Conservation (phyloP, 2,329 filamentous ascomycete genomes). For the Aspergillus sojae region DNA sequence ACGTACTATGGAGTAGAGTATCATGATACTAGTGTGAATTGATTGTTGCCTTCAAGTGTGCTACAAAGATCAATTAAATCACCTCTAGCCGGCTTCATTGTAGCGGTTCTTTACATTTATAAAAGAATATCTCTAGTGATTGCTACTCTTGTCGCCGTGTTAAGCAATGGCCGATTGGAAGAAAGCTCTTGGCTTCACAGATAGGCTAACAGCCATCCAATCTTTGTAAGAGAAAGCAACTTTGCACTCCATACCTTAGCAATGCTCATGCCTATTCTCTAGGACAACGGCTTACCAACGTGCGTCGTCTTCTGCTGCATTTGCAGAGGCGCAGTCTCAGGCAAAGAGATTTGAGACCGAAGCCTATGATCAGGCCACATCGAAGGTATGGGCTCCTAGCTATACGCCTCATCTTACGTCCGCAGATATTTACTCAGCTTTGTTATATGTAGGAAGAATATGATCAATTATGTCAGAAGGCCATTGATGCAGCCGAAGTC, state of each 20-base stretch:
- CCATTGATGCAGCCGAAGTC: conserved; percentile 37
- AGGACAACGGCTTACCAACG: conserved; percentile 55
- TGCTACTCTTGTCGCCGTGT: neutral
- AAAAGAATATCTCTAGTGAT: neutral
- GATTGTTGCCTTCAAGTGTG: neutral
- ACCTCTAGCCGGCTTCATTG: neutral
- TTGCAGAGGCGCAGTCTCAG: conserved; percentile 54
- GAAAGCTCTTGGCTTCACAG: conserved; percentile 56
- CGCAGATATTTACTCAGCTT: conserved; percentile 3
- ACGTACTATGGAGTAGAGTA: neutral
- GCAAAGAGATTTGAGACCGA: conserved; percentile 66
- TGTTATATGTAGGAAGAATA: conserved; percentile 57
- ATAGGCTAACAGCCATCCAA: conserved; percentile 66
- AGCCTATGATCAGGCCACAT: conserved; percentile 40
- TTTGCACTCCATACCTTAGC: neutral
- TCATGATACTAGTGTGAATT: neutral
- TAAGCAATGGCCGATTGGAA: conserved; percentile 49
- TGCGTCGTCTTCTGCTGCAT: conserved; percentile 47
- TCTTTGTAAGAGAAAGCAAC: conserved; percentile 55
- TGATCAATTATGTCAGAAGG: conserved; percentile 45
- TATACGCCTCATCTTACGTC: neutral
- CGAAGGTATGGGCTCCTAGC: conserved; percentile 35
- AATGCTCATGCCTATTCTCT: conserved; percentile 6
- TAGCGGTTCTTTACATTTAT: neutral
- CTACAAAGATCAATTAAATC: neutral